Evolutionary conservation across 73 alveolate species (phyloP), one percentile per base, ranked within the genome.

Genomic region (Symbiodinium pilosum): DNA sequence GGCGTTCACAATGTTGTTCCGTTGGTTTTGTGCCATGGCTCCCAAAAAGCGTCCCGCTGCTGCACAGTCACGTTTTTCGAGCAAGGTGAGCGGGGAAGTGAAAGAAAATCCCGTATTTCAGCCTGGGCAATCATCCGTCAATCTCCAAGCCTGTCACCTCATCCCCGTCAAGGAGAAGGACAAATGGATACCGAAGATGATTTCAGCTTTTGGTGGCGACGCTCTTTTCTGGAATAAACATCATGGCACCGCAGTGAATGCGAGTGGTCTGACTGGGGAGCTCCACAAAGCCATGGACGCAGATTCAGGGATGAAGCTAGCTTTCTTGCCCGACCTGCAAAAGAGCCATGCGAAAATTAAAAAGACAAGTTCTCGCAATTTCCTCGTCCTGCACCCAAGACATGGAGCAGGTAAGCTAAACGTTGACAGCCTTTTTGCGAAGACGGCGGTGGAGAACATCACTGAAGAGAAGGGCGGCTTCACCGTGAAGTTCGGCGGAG

Each of bases 111-210:
- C 89, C 89, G 68, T 41, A 39, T 41, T 83, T 59, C 68, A 52
- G 39, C 89, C 89, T 52, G 43, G 43, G 28, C 89, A 20, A 21
- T 9, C n/a, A 9, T 26, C 1, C 24, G 89, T 26, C 39, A 26
- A 83, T 83, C 43, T 83, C 68, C 89, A 83, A 59, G 89, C 89
- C 89, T 83, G 89, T 83, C 89, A 83, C 89, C 89, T 83, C 43
- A 83, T 83, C 89, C 69, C 89, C 39, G 89, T 83, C 89, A 9
- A 39, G 43, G 68, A 52, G 68, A 83, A 38, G 43, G 89, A 83
- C n/a, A 40, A 0, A 1, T 83, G 89, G 89, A 83, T 83, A 83
- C 42, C 1, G 2, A 83, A 83, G 89, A 83, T 83, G 89, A 14
- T 9, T 12, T 24, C 3, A 26, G 43, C 89, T 52, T 83, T 83